Evolutionary conservation across 2,329 filamentous ascomycete genomes (phyloP).

Genomic region (Sarocladium brachiariae): DNA sequence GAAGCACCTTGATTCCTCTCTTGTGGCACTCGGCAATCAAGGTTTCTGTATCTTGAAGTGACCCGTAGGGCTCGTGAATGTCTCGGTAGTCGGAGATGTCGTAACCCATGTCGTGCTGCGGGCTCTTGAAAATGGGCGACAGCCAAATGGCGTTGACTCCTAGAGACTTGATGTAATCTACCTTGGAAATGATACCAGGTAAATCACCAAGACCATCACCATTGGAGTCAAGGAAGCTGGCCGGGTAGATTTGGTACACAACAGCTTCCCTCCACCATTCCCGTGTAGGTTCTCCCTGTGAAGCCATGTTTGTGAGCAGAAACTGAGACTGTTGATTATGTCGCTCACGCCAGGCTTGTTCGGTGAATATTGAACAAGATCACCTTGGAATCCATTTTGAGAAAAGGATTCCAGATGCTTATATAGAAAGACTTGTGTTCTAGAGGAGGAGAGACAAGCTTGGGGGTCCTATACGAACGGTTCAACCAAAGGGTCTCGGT

Average conservation of each 20-base stretch:
- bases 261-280: constrained; percentile 55
- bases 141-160: constrained; percentile 55
- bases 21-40: constrained; percentile 55
- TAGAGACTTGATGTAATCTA: constrained; percentile 47
- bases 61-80: constrained; percentile 61
- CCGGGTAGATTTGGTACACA: constrained; percentile 56
- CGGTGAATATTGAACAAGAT: too few species aligned
- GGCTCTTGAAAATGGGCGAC: constrained; percentile 41
- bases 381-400: too few species aligned
- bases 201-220: constrained; percentile 50
- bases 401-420: too few species aligned
- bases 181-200: constrained; percentile 48
- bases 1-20: constrained; percentile 60
- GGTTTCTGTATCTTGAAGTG: constrained; percentile 57
- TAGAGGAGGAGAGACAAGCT: too few species aligned
- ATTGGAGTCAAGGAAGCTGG: constrained; percentile 52
- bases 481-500: too few species aligned
- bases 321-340: too few species aligned
- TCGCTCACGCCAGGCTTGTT: too few species aligned
- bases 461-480: too few species aligned
- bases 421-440: too few species aligned
- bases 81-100: constrained; percentile 62
- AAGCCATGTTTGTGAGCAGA: too few species aligned
- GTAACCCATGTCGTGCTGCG: constrained; percentile 64
- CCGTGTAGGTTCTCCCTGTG: constrained; percentile 21